Conservation (phyloP, 2,329 filamentous ascomycete genomes). For the Cladophialophora carrionii region DNA sequence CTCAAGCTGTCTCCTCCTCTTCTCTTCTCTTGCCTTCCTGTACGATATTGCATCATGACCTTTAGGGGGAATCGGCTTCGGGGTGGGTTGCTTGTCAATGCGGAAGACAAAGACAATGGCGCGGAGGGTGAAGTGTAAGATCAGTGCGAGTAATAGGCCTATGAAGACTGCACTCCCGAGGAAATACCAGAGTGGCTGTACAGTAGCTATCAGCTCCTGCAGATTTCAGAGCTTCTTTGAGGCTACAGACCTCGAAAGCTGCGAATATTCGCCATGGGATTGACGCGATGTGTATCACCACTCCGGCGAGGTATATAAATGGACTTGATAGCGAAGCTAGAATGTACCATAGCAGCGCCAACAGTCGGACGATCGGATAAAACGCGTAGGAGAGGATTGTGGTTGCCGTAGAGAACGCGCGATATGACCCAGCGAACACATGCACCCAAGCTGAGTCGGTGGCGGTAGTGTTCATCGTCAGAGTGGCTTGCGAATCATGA, state of each 20-base stretch:
- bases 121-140: constrained; percentile 62
- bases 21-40: constrained; percentile 37
- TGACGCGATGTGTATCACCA: constrained; percentile 47
- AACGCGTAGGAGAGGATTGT: constrained; percentile 43
- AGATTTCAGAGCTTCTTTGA: neutral
- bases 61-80: constrained; percentile 28
- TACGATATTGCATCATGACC: constrained; percentile 39
- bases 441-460: constrained; percentile 15
- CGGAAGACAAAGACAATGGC: constrained; percentile 56
- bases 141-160: constrained; percentile 65
- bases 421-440: constrained; percentile 30
- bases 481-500: constrained; percentile 8
- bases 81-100: constrained; percentile 31
- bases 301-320: constrained; percentile 53
- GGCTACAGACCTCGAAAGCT: constrained; percentile 58
- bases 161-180: constrained; percentile 69
- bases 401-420: constrained; percentile 30
- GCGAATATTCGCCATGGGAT: constrained; percentile 57
- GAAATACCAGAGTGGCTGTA: constrained; percentile 55
- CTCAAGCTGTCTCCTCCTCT: constrained; percentile 33
- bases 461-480: constrained; percentile 17
- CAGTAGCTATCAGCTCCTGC: constrained; percentile 19
- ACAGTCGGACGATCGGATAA: constrained; percentile 45
- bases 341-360: constrained; percentile 46
- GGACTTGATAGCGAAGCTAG: constrained; percentile 51